Conservation (phyloP, 805 yeast genomes). For the Priceomyces castillae region DNA sequence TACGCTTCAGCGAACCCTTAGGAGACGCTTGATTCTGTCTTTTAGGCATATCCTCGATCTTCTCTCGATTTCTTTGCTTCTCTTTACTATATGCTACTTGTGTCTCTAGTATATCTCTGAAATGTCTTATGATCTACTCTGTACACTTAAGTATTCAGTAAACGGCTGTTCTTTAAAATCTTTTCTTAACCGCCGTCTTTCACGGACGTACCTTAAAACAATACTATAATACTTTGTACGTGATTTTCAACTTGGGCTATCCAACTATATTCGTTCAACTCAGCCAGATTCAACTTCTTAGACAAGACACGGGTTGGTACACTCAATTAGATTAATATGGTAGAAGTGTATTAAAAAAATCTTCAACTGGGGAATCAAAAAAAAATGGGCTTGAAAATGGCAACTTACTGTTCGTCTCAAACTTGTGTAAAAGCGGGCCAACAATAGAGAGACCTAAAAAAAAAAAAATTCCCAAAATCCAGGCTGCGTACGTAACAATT, state of each 20-base stretch:
- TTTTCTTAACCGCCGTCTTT: background rate
- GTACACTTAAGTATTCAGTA: too few species aligned
- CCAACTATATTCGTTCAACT: background rate
- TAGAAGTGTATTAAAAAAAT: background rate
- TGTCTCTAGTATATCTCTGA: too few species aligned
- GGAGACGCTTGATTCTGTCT: slow-evolving; percentile 8
- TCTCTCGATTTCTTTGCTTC: background rate
- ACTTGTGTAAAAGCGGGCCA: slow-evolving; percentile 1
- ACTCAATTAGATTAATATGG: background rate
- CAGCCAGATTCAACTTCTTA: background rate
- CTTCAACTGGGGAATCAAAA: background rate
- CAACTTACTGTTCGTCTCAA: background rate
- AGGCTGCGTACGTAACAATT: background rate
- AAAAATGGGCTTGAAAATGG: background rate
- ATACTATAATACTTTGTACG: background rate
- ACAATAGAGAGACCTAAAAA: slow-evolving; percentile 1
- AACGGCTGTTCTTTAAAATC: background rate
- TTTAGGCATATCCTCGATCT: slow-evolving; percentile 8
- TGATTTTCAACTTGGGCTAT: background rate
- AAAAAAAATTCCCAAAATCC: background rate
- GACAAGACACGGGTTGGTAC: background rate
- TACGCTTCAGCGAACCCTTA: slow-evolving; percentile 4
- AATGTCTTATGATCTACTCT: too few species aligned
- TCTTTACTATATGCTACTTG: too few species aligned
- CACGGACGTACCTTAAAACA: background rate